phyloP scores from a whole-genome alignment of 139 green algal species.

The Coelastrella sp. region DNA sequence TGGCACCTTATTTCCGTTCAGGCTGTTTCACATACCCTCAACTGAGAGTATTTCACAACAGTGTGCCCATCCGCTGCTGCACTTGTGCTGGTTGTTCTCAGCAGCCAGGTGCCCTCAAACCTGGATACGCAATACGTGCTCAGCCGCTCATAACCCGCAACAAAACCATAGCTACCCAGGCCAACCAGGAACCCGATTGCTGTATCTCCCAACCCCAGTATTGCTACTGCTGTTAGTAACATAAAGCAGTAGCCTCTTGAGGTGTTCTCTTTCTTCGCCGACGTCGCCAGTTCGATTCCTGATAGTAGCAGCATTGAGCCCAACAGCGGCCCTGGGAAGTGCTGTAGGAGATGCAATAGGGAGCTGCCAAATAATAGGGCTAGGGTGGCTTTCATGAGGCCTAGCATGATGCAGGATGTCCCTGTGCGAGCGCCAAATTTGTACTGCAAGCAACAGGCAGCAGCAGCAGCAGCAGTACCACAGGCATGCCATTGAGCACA shows the following conservation, averaged over 20 bases:
- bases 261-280: constrained; percentile 44
- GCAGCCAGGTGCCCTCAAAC: background rate
- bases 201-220: constrained; percentile 68
- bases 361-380: constrained; percentile 79
- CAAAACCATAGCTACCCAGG: constrained; percentile 10
- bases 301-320: constrained; percentile 74
- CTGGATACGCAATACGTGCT: background rate
- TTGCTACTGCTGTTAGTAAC: constrained; percentile 73
- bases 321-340: constrained; percentile 78
- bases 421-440: constrained; percentile 82
- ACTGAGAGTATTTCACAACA: background rate
- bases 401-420: constrained; percentile 79
- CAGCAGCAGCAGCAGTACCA: constrained; percentile 8
- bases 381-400: constrained; percentile 75
- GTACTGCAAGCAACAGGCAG: constrained; percentile 55
- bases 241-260: constrained; percentile 66
- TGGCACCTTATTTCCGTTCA: background rate
- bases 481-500: too few relatives aligned
- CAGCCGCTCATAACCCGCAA: constrained; percentile 3
- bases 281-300: constrained; percentile 75
- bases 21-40: background rate
- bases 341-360: constrained; percentile 67
- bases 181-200: constrained; percentile 71
- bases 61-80: background rate
- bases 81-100: background rate